Evolutionary conservation across 768 basidiomycete genomes (phyloP), one percentile per base, ranked within the genome.

Genomic region (Collybia sordida): DNA sequence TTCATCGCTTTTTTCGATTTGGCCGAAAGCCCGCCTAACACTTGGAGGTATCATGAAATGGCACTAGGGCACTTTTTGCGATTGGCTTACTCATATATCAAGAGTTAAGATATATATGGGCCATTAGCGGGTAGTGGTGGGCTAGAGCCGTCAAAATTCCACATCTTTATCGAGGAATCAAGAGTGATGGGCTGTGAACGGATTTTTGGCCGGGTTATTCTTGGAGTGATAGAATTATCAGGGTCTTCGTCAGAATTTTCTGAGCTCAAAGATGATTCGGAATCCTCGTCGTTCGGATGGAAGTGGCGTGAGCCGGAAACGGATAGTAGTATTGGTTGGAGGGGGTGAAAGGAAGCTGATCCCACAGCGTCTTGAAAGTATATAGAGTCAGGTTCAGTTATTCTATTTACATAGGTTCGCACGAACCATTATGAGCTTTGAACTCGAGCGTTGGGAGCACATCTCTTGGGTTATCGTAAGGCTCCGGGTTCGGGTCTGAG

Each of bases 261-360:
- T n/a, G 59, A 59, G n/a, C 24, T 27, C 19, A 18, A 23, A 17
- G 36, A 37, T 9, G 17, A 1, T 4, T 65, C 63, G 1, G 57
- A 47, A 18, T 37, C 51, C 15, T 58, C 51, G 1, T 54, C 54
- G 18, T 47, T 52, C 5, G 48, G 47, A 8, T 72, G 66, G 58
- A 89, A 89, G 63, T 88, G 82, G n/a, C 92, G 70, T 5, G 93
- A 92, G 2, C 93, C 93, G 0, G 90, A 86, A 1, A 77, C 77
- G 0, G 89, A 85, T 17, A 90, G 62, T 3, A 93, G 56, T 2
- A 71, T 44, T 0, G 90, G 70, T 8, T 72, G 69, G 22, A 77
- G 64, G 0, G 91, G 90, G 55, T 93, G 86, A 58, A 94, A 89
- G 0, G 79, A 66, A 1, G 88, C 82, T 1, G 85, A 83, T 1